Evolutionary conservation across 345 rosid species (phyloP).

Genomic region (Psidium friedrichsthalianum): DNA sequence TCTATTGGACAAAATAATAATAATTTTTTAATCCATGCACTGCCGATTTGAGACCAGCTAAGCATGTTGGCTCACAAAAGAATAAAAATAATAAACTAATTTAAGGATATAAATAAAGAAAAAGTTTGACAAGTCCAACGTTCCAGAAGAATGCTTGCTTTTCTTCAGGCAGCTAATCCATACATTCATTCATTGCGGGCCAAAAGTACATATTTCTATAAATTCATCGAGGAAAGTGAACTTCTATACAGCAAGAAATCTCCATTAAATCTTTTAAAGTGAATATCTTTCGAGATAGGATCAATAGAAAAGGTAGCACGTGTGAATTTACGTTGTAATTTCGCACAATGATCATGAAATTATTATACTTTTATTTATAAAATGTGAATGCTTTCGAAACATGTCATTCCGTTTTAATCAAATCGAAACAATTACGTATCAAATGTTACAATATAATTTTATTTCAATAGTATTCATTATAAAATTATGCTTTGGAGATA

Average conservation of each 20-base stretch:
- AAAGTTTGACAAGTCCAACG: neutral
- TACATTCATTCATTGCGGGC: neutral
- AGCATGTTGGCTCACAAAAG: neutral
- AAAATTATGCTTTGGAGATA: neutral
- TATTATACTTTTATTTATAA: neutral
- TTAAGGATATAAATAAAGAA: neutral
- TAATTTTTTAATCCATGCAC: neutral
- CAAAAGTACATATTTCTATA: neutral
- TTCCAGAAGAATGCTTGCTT: neutral
- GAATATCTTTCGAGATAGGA: neutral
- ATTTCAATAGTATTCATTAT: neutral
- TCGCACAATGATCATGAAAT: neutral
- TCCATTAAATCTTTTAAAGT: neutral
- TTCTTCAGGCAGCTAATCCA: neutral
- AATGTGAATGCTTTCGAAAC: rapidly evolving
- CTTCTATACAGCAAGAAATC: neutral
- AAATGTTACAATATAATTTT: rapidly evolving
- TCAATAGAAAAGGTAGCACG: neutral
- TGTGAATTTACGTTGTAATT: neutral
- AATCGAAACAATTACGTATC: rapidly evolving
- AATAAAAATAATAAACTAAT: neutral
- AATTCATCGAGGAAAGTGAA: neutral
- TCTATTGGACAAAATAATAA: neutral
- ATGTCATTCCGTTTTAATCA: rapidly evolving
- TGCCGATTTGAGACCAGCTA: neutral